Percentiles rank a stretch among this genome's conserved stretches.
Evolutionary conservation across 768 basidiomycete species (phyloP).

Genomic region (Naematelia encephala): DNA sequence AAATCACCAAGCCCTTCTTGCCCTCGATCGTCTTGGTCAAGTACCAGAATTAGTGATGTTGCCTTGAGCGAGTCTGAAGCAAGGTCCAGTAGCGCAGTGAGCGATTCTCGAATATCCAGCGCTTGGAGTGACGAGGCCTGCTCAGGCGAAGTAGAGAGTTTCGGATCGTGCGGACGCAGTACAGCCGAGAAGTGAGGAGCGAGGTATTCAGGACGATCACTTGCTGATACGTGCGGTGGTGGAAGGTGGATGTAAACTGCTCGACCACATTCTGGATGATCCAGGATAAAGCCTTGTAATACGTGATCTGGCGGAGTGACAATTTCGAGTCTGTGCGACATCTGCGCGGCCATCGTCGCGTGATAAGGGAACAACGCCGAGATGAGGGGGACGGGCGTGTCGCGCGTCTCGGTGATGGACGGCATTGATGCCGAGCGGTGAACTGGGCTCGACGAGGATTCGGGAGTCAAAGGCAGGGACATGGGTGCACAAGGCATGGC

Average conservation of each 20-base stretch:
- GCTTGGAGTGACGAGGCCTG: slow-evolving; percentile 10
- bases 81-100: slow-evolving; percentile 47
- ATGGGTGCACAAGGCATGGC: slow-evolving; percentile 16
- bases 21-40: slow-evolving; percentile 38
- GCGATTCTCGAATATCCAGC: slow-evolving; percentile 42
- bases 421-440: neutral
- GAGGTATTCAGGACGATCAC: slow-evolving; percentile 25
- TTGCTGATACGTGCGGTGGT: slow-evolving; percentile 13
- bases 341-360: slow-evolving; percentile 21
- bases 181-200: slow-evolving; percentile 40
- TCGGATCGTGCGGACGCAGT: slow-evolving; percentile 37
- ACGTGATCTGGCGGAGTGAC: slow-evolving; percentile 40
- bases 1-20: slow-evolving; percentile 38
- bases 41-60: slow-evolving; percentile 37
- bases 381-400: slow-evolving; percentile 29
- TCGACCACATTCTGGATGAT: slow-evolving; percentile 24
- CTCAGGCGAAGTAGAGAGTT: neutral
- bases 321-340: slow-evolving; percentile 39
- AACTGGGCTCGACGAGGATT: neutral
- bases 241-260: slow-evolving; percentile 39
- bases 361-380: slow-evolving; percentile 43
- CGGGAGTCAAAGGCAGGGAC: neutral
- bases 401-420: slow-evolving; percentile 8
- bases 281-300: slow-evolving; percentile 38
- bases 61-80: slow-evolving; percentile 43